Conservation (phyloP, 441 rosid genomes). For the Aleurites moluccanus region DNA sequence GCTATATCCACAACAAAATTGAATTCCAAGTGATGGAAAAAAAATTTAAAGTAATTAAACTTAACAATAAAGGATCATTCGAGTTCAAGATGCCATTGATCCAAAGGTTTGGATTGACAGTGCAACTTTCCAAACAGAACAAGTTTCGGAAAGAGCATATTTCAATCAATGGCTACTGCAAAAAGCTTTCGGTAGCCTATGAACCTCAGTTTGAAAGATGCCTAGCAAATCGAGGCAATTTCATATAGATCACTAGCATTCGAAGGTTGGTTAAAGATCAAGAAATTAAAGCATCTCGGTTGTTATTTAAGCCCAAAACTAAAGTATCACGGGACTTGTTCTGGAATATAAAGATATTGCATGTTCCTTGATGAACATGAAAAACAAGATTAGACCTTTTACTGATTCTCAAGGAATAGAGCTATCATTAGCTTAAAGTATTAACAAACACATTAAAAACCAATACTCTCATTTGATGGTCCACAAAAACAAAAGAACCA, state of each 20-base stretch:
- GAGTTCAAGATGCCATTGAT: neutral
- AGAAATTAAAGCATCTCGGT: neutral
- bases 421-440: neutral
- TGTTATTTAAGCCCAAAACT: neutral
- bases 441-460: neutral
- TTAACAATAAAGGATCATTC: neutral
- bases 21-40: neutral
- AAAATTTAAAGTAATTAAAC: neutral
- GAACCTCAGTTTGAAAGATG: neutral
- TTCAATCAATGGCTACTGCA: neutral
- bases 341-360: neutral
- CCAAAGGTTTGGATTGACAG: no score
- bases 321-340: neutral
- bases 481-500: slow-evolving; percentile 10
- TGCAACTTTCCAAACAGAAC: neutral
- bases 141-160: neutral
- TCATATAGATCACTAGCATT: slow-evolving; percentile 1
- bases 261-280: neutral
- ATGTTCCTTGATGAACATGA: neutral
- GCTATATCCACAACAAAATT: neutral
- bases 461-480: slow-evolving; percentile 17
- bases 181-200: neutral
- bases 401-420: neutral
- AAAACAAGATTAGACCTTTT: neutral
- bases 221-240: neutral